Conservation (phyloP, 176 grass and related monocot species). For the Oryza coarctata region DNA sequence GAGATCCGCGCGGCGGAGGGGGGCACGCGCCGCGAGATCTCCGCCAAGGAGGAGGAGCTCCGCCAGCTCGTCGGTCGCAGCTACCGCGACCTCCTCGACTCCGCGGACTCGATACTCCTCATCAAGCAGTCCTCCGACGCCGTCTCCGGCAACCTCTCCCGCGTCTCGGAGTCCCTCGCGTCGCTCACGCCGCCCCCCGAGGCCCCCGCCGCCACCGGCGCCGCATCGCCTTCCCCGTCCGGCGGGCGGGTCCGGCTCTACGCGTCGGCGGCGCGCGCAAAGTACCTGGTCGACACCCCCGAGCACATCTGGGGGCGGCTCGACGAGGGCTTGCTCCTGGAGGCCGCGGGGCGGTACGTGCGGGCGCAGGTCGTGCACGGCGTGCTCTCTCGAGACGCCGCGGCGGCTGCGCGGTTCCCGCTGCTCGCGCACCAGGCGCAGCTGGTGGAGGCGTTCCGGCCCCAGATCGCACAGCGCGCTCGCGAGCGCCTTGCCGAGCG, state of each 20-base stretch:
- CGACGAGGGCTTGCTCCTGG: slow-evolving; percentile 84
- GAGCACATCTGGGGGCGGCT: slow-evolving; percentile 98
- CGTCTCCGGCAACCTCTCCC: slow-evolving; percentile 64
- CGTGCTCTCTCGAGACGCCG: slow-evolving; percentile 53
- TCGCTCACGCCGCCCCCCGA: slow-evolving; percentile 64
- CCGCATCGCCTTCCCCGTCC: slow-evolving; percentile 33
- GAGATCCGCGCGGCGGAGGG: slow-evolving; percentile 81
- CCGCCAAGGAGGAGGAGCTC: slow-evolving; percentile 93
- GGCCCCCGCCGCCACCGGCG: slow-evolving; percentile 23
- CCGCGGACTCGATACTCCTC: slow-evolving; percentile 85
- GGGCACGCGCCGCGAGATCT: slow-evolving; percentile 76
- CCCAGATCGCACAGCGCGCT: slow-evolving; percentile 80
- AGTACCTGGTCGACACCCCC: slow-evolving; percentile 97
- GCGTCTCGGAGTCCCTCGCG: slow-evolving; percentile 63
- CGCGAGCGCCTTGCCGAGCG: slow-evolving; percentile 81
- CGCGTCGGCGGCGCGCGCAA: slow-evolving; percentile 63
- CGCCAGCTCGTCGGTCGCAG: slow-evolving; percentile 93
- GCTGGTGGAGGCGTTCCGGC: slow-evolving; percentile 82
- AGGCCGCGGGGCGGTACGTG: slow-evolving; percentile 82
- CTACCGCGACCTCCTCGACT: slow-evolving; percentile 97
- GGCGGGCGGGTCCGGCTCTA: slow-evolving; percentile 62
- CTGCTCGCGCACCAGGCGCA: slow-evolving; percentile 86
- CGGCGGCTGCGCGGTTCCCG: slow-evolving; percentile 63
- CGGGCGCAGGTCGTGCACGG: slow-evolving; percentile 72
- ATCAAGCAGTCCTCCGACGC: slow-evolving; percentile 85